Evolutionary conservation across 441 rosid genomes (phyloP).

Genomic region (Erysimum pusillum): DNA sequence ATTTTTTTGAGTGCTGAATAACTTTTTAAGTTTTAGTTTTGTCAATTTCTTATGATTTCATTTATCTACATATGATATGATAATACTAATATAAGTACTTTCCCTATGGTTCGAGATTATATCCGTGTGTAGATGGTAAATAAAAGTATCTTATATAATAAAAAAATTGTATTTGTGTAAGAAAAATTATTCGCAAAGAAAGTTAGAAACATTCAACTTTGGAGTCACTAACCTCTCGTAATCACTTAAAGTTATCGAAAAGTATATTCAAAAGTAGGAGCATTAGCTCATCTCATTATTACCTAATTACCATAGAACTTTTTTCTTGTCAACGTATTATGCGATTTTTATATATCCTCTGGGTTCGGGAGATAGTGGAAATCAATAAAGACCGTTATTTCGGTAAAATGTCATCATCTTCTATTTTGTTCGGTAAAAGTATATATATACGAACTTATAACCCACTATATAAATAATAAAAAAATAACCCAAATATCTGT

Average conservation of each 20-base stretch:
- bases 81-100: neutral
- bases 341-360: neutral
- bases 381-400: constrained; percentile 40
- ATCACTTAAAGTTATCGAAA: constrained; percentile 11
- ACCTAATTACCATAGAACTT: constrained; percentile 33
- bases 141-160: neutral
- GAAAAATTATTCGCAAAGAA: neutral
- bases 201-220: neutral
- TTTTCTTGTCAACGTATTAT: constrained; percentile 1
- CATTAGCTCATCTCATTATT: constrained; percentile 33
- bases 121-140: neutral
- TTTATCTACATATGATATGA: neutral
- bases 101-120: neutral
- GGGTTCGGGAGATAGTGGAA: neutral
- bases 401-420: constrained; percentile 36
- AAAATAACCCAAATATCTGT: neutral
- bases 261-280: constrained; percentile 23
- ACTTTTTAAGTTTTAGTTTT: neutral
- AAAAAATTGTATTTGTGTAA: neutral
- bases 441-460: too few species aligned
- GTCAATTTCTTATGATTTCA: constrained; percentile 1
- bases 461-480: neutral
- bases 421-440: too few species aligned
- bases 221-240: neutral
- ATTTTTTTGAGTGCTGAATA: neutral